phyloP scores from a whole-genome alignment of 805 yeast species.

The Nakazawaea siamensis region DNA sequence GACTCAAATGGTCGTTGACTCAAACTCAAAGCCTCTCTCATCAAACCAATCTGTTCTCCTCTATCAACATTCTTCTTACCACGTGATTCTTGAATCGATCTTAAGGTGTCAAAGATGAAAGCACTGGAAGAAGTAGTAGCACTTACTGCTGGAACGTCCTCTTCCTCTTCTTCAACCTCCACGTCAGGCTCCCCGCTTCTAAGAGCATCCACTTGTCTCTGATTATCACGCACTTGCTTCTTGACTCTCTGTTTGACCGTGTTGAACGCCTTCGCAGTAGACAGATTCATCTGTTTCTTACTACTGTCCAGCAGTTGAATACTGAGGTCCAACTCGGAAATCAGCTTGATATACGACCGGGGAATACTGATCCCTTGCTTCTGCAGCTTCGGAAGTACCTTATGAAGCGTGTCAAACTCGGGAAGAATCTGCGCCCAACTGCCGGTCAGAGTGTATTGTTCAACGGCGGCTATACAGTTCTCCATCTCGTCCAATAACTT shows the following conservation, averaged over 20 bases:
- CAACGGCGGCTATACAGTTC: conserved; percentile 55
- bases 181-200: conserved; percentile 69
- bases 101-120: conserved; percentile 63
- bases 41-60: conserved; percentile 60
- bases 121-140: conserved; percentile 29
- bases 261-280: conserved; percentile 79
- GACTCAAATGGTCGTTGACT: conserved; percentile 60
- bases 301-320: conserved; percentile 42
- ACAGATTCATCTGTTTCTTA: conserved; percentile 71
- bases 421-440: conserved; percentile 73
- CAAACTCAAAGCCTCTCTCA: conserved; percentile 54
- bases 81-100: conserved; percentile 75
- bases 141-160: conserved; percentile 21
- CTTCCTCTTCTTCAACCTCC: conserved; percentile 37
- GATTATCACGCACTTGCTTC: conserved; percentile 68
- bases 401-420: conserved; percentile 74
- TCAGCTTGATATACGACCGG: conserved; percentile 53
- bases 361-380: conserved; percentile 79
- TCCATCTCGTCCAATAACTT: conserved; percentile 85
- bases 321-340: conserved; percentile 67
- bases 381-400: conserved; percentile 54
- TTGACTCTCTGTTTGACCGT: conserved; percentile 82
- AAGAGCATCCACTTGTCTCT: conserved; percentile 47
- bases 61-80: conserved; percentile 93
- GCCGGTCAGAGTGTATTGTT: conserved; percentile 55